Evolutionary conservation across 1,284 basidiomycete genomes (phyloP), one percentile per base, ranked within the genome.

Genomic region (Cutaneotrichosporon sp.): DNA sequence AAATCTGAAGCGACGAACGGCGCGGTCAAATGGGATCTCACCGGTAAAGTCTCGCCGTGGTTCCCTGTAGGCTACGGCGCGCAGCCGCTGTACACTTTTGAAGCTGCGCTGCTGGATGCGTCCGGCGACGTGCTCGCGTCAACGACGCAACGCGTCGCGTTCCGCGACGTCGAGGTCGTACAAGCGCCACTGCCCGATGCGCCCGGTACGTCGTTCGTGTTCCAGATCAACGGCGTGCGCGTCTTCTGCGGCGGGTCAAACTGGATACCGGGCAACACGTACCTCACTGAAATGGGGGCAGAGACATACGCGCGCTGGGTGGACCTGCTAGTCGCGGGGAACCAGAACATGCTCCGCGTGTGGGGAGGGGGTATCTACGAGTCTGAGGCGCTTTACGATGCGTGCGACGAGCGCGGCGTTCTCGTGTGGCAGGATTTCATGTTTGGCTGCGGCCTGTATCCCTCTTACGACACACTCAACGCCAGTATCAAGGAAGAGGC

Each of bases 211-310:
- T 83, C 85, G 0, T 94, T 93, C 79, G 72, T 90, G 36, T 96
- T 96, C 70, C 85, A 90, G 69, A 80, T 94, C 65, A 94, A 94
- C 72, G 88, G 88, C 46, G 76, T 88, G 56, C 79, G 86, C 41
- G 79, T 93, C n/a, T 96, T 94, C 69, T 86, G 85, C 64, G 91
- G 88, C 58, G 90, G 86, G 80, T 88, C 87, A 2, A 94, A 93
- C 70, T 94, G 90, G 90, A 93, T 94, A 63, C 90, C 90, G 3
- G 86, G 86, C 0, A 89, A 93, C 69, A 88, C 83, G 4, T 90
- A 93, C 74, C 74, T 92, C 39, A 90, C 90, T 1, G 85, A 81
- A 83, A 76, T 83, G 60, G 76, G 76, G 1, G 67, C 74, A 0
- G 76, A 80, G 35, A 62, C 77, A 3, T 80, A 80, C 52, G 61